Conservation (phyloP, 2,329 filamentous ascomycete species). For the Ascochyta clinopodiicola region DNA sequence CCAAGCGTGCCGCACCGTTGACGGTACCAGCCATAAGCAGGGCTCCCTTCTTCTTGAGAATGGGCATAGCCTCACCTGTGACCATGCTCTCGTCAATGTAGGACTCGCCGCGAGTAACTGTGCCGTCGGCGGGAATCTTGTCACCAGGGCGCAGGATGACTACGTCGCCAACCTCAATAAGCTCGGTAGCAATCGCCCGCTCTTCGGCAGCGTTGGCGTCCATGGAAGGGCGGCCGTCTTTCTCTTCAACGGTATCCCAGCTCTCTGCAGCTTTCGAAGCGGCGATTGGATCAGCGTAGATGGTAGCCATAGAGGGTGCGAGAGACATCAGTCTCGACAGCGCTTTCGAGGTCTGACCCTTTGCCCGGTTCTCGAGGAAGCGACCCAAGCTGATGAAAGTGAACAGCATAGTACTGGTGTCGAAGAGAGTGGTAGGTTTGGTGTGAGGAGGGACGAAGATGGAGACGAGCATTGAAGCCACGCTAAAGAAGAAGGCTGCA, state of each 20-base stretch:
- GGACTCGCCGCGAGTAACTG: conserved; percentile 85
- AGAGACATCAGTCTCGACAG: conserved; percentile 94
- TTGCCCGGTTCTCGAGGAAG: conserved; percentile 91
- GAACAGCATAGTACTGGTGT: conserved; percentile 98
- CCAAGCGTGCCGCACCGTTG: conserved; percentile 88
- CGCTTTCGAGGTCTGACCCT: conserved; percentile 94
- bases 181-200: conserved; percentile 86
- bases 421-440: conserved; percentile 87
- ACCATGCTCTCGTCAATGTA: conserved; percentile 99
- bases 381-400: conserved; percentile 92
- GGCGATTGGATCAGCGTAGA: conserved; percentile 92
- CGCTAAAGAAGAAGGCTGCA: conserved; percentile 94
- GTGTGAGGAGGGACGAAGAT: conserved; percentile 76
- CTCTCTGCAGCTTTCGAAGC: conserved; percentile 86
- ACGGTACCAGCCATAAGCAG: conserved; percentile 91
- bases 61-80: conserved; percentile 94
- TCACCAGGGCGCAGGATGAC: conserved; percentile 93
- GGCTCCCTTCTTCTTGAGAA: conserved; percentile 83
- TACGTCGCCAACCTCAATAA: conserved; percentile 92
- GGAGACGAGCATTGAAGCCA: conserved; percentile 84
- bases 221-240: conserved; percentile 51
- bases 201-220: conserved; percentile 75
- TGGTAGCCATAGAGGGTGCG: conserved; percentile 94
- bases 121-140: conserved; percentile 93
- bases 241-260: conserved; percentile 65